Base-by-base conservation (phyloP, 495 filamentous ascomycete species). In the Aspergillus heteromorphus region DNA sequence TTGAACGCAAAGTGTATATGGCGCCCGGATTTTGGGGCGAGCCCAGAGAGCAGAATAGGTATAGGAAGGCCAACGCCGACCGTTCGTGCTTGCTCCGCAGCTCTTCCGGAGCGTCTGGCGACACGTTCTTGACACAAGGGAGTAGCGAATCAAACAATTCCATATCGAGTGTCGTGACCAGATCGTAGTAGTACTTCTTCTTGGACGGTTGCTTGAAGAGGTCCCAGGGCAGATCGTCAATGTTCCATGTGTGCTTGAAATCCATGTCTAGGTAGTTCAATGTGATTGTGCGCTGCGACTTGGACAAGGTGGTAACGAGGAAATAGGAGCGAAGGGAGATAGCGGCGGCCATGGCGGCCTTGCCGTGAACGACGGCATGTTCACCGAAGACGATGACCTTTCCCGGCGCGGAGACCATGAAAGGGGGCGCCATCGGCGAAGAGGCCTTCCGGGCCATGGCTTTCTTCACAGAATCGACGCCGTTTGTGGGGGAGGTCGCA, bases 341-440 rank as follows among this genome's bases (percentile, higher is more conserved):
- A 14, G 93, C 85, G 17, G 92, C 93, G 38, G 93, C 93, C 70
- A 98, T 90, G 49, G 93, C 92, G 47, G 91, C 85, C 83, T 96
- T 96, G 65, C 93, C 93, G 64, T 98, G 82, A 9, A 98, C 93
- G 2, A 96, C 93, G 10, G 93, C 89, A 75, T 98, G 93, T 67
- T 98, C 93, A 50, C 93, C 93, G 70, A 87, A 96, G 16, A 96
- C 89, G 66, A 98, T 97, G 62, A 95, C 92, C 70, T 98, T 98
- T 29, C 92, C 93, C 11, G 93, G 93, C 13, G 93, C 92, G 6
- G 93, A 97, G 51, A 96, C 92, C 88, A 97, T 95, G 59, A 97
- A 98, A 41, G 92, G 74, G 5, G 92, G 91, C 73, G 91, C 80
- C 76, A 81, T 73, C 0, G 78, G 76, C 9, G 77, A 78, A 4